Percentiles rank a stretch among this genome's conserved stretches.
Conservation (phyloP, 1,284 basidiomycete genomes). For the Kwoniella shivajii region DNA sequence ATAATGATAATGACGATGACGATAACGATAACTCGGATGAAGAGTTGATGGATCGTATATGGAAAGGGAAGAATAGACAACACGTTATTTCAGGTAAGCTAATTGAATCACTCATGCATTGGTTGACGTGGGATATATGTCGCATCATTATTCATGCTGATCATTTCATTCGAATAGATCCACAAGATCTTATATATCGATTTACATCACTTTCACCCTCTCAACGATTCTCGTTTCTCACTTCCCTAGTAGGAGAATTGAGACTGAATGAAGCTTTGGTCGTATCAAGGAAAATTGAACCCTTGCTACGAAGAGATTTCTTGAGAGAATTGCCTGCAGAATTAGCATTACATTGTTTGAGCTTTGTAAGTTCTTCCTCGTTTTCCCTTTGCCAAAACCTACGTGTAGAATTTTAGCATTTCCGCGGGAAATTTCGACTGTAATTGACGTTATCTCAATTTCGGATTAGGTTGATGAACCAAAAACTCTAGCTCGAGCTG, state of each 20-base stretch:
- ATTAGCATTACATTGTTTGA: slow-evolving; percentile 76
- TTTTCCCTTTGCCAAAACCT: too few relatives aligned
- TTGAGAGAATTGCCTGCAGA: slow-evolving; percentile 80
- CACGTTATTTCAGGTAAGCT: background rate
- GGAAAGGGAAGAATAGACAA: slow-evolving; percentile 14
- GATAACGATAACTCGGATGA: background rate
- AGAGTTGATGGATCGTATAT: background rate
- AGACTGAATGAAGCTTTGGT: slow-evolving; percentile 75
- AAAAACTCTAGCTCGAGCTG: slow-evolving; percentile 69
- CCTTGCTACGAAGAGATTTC: slow-evolving; percentile 85
- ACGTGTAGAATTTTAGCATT: too few relatives aligned
- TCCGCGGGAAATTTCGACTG: too few relatives aligned
- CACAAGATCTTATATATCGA: slow-evolving; percentile 20
- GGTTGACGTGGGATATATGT: too few relatives aligned
- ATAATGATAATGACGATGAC: slow-evolving; percentile 4
- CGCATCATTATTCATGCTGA: background rate
- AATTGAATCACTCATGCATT: too few relatives aligned
- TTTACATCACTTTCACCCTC: slow-evolving; percentile 32
- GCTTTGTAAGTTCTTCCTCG: slow-evolving; percentile 57
- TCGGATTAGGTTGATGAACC: slow-evolving; percentile 72
- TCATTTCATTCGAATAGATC: background rate
- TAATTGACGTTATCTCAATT: too few relatives aligned
- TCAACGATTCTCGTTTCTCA: slow-evolving; percentile 64
- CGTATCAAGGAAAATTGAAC: slow-evolving; percentile 71
- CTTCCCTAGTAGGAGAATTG: slow-evolving; percentile 66